A percentile compares a stretch with the other conserved stretches of the same genome.
phyloP scores from a whole-genome alignment of 2,329 filamentous ascomycete genomes.

The Teratosphaeriaceae sp. region DNA sequence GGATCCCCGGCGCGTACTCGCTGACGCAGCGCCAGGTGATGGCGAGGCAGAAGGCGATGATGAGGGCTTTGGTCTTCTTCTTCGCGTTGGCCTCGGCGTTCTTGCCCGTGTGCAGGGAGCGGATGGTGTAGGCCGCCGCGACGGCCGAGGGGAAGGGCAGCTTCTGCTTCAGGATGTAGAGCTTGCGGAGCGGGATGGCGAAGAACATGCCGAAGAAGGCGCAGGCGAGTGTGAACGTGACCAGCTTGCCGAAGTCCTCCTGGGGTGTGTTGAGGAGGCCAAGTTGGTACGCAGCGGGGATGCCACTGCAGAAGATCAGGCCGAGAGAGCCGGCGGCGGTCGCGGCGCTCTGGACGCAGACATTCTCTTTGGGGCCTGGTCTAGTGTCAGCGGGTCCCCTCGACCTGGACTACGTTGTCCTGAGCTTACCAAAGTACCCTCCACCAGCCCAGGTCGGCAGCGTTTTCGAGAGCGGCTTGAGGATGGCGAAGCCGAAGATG shows the following conservation, averaged over 20 bases:
- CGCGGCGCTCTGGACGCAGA: constrained; percentile 48
- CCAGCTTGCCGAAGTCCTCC: constrained; percentile 50
- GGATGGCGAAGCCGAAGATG: constrained; percentile 50
- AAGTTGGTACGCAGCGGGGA: constrained; percentile 54
- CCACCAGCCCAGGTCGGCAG: constrained; percentile 38
- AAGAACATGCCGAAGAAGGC: constrained; percentile 60
- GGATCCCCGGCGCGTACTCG: constrained; percentile 51
- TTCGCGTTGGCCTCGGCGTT: constrained; percentile 33
- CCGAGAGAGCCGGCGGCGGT: constrained; percentile 52
- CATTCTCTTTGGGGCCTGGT: constrained; percentile 56
- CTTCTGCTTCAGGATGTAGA: constrained; percentile 57
- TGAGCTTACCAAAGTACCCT: constrained; percentile 49
- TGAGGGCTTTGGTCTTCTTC: constrained; percentile 50
- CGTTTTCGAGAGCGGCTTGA: constrained; percentile 20
- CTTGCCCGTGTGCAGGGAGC: constrained; percentile 49
- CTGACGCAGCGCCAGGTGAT: constrained; percentile 9
- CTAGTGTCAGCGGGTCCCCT: too few species aligned
- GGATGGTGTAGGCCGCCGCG: constrained; percentile 54
- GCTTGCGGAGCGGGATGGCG: constrained; percentile 54
- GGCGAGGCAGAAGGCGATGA: constrained; percentile 19
- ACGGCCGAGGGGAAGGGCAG: constrained; percentile 54
- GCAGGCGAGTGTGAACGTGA: constrained; percentile 54
- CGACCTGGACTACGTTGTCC: too few species aligned
- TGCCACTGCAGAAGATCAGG: constrained; percentile 51
- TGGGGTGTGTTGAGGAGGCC: constrained; percentile 44